Evolutionary conservation across 495 filamentous ascomycete genomes (phyloP), one percentile per base, ranked within the genome.

Genomic region (Penicillium antarcticum): DNA sequence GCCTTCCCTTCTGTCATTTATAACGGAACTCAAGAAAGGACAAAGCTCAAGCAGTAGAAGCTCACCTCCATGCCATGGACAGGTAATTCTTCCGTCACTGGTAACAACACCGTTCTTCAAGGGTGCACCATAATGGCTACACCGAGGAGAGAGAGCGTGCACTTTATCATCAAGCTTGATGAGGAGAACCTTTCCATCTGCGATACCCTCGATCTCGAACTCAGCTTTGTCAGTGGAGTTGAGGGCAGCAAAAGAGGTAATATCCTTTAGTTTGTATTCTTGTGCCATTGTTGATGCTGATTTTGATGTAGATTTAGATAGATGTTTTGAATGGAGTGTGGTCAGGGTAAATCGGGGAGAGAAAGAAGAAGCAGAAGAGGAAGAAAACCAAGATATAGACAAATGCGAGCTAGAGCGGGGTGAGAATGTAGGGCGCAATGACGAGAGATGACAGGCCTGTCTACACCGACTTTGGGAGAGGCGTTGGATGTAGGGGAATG

Each of bases 51-150:
- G 19, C 16, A n/a, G 5, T 7, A 29, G 32, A 34, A 23, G 72
- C 77, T 33, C 66, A 92, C 89, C 89, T 74, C 91, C 91, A 68
- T 96, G 91, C 94, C 95, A 97, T 1, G 92, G 88, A 66, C 94
- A 98, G 13, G 88, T 95, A 29, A 98, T 70, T 40, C 90, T 73
- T 1, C 94, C 94, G 57, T 91, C 85, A 4, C 82, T 82, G 3
- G 88, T 86, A 40, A 97, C 69, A 11, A 97, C 83, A 32, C 94
- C 94, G 41, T 85, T 82, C 55, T 86, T 84, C 57, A 97, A 72
- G 6, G 94, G 95, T 4, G 92, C 94, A 4, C 88, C 91, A 65
- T 92, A 96, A 79, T 97, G 94, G 7, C 95, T 95, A 70, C 94
- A 98, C 42, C 85, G 89, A n/a, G 89, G 73, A 31, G 87, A 90